phyloP scores from a whole-genome alignment of 257 asterid species.

The Galeopsis tetrahit region DNA sequence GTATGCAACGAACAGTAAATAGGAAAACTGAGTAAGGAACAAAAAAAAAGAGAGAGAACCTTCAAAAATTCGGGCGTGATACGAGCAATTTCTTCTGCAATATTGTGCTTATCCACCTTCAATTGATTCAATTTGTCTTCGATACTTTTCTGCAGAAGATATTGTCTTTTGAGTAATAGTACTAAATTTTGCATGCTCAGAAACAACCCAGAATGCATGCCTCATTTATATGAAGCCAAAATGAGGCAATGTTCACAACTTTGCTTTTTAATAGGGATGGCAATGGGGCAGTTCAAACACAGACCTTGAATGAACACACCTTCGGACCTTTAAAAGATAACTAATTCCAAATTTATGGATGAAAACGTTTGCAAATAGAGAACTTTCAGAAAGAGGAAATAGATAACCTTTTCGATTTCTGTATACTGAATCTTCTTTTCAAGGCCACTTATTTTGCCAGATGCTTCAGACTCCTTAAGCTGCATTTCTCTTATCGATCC shows the following conservation, averaged over 20 bases:
- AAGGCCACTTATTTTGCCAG: constrained; percentile 94
- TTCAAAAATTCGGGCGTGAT: constrained; percentile 75
- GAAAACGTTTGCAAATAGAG: constrained; percentile 16
- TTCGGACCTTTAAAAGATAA: neutral
- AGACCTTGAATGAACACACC: neutral
- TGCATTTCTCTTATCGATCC: constrained; percentile 98
- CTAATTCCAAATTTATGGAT: constrained; percentile 4
- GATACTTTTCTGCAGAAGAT: constrained; percentile 76
- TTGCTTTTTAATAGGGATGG: neutral
- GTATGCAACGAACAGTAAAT: constrained; percentile 21
- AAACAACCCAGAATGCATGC: constrained; percentile 15
- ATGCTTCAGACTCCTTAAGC: constrained; percentile 94
- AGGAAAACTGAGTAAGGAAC: constrained; percentile 26
- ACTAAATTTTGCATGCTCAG: constrained; percentile 26
- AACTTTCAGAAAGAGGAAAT: constrained; percentile 18
- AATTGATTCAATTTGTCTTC: constrained; percentile 82
- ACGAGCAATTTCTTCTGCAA: constrained; percentile 73
- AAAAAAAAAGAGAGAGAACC: constrained; percentile 51
- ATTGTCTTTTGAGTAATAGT: constrained; percentile 23
- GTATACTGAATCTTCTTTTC: constrained; percentile 97
- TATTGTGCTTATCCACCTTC: constrained; percentile 75
- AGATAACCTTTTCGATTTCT: constrained; percentile 87
- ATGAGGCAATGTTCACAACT: constrained; percentile 20
- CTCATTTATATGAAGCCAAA: constrained; percentile 16
- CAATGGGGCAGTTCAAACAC: neutral